Evolutionary conservation across 2,329 filamentous ascomycete genomes (phyloP), one percentile per base, ranked within the genome.

Genomic region (Fusarium sp.): DNA sequence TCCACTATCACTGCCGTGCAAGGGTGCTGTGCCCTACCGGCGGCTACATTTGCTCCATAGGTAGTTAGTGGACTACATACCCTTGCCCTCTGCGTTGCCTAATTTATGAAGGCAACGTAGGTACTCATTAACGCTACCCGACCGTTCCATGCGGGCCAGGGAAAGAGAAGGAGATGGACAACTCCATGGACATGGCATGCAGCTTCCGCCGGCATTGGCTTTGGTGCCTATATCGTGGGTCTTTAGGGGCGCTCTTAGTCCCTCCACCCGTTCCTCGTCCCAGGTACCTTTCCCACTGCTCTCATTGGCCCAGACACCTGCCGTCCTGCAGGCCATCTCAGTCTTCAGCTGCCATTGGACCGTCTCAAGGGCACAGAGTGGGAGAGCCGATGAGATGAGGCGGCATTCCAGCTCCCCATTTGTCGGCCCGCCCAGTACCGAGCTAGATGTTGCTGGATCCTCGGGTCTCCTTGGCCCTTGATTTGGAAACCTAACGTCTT

Each of bases 121-220:
- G 31, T 32, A 32, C 12, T 13, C 12, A 22, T 48, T 38, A 53
- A 38, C 35, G 19, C 15, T 36, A 25, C 32, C 22, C 40, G 36
- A 13, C 22, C 15, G 22, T 53, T n/a, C 26, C 39, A 22, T 26
- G 13, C 9, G 24, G 13, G 24, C n/a, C 28, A 36, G 38, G 44
- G 28, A 58, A 53, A 45, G 25, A 49, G 48, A n/a, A 52, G 32
- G 32, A 42, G 13, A 52, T 44, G 53, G 26, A 32, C 53, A 56
- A 45, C 47, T 43, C 42, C 43, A 49, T 45, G 45, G 53, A 41
- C 53, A 58, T 65, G 56, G 61, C 47, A 65, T 65, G 57, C 61
- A 65, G 52, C 57, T 53, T 53, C 52, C 62, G 58, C 52, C 62
- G 62, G 62, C 61, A 65, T 65, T 65, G 62, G 62, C 61, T 65